Base-by-base conservation (phyloP, 495 filamentous ascomycete species). In the Corynascus novoguineensis region DNA sequence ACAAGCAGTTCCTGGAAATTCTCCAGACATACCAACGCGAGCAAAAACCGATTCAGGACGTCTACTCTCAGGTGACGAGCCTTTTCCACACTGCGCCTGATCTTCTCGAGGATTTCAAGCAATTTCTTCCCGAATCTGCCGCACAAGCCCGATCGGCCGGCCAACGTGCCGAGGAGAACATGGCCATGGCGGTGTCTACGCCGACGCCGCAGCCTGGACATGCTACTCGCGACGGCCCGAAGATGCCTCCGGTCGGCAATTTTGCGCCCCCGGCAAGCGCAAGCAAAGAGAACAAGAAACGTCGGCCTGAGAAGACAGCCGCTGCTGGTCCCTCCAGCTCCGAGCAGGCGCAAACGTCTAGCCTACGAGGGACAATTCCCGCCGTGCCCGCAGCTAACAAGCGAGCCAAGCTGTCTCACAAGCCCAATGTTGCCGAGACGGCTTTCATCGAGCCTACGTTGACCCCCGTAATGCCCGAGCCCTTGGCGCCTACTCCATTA, bases 1-100 rank as follows among this genome's bases (percentile, higher is more conserved):
- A 99, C 76, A 99, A 99, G 65, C 90, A 97, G 64, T 99, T 99
- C 67, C 81, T 99, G 8, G 95, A 99, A 68, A 99, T 99, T 27
- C 75, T 99, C 41, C 95, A 99, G 70, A 99, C 95, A 1, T 99
- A 99, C 67, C 95, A 99, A 71, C 83, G 95, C 51, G 95, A 99
- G 64, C 95, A 92, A 35, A 97, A 97, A 68, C 95, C 95, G 0
- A 99, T 99, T 24, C 90, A 96, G 68, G 95, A 99, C 73, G 95
- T 99, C 6, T 97, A 99, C 65, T 87, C 89, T 3, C 95, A 99
- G 73, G 95, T 99, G 25, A 99, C 95, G 17, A 86, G 86, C 55
- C 78, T 99, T 2, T 99, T 99, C 72, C 88, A 86, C 64, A 83
- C 86, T 15, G 95, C 95, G 0, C 93, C 91, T n/a, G 95, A 99